Base-by-base conservation (phyloP, 2,329 filamentous ascomycete genomes). In the Colletotrichum gigasporum region DNA sequence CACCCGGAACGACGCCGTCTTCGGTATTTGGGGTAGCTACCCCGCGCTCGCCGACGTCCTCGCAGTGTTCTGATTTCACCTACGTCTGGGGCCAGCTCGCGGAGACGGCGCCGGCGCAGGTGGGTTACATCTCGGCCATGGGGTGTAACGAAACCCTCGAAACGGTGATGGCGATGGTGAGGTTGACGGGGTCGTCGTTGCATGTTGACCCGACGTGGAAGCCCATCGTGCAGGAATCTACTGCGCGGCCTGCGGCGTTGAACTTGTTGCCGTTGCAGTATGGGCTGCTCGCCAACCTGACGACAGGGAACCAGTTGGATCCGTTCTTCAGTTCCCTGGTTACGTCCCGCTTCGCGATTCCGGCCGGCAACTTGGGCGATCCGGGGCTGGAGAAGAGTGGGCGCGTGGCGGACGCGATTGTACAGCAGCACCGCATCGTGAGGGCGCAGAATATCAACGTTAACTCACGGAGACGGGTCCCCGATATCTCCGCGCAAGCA, bases 131-230 rank as follows among this genome's bases (percentile, higher is more conserved):
- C 14, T 73, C 71, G 5, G 75, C 73, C 5, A 58, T 80, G 56
- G 72, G 73, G 18, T 80, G 78, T 67, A 80, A 80, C 68, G 78
- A 79, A 67, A 72, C 74, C 2, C 65, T 76, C 2, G 69, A 78
- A 67, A 73, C 70, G 7, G 68, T 76, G 7, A 67, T 71, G 12
- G 63, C 69, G 2, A 52, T 66, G n/a, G 69, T 71, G 2, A 50
- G 67, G 1, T 66, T 76, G 2, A 66, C 69, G 10, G 73, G 72
- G 1, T 18, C 66, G 1, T 59, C 54, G 4, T 59, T 76, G 30
- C 69, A 57, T 2, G 72, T 80, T 28, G 72, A 76, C 45, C 65
- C 71, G 0, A 59, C 55, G 8, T 59, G 71, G 5, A 72, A 74
- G 2, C 77, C 77, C 1, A 53, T 66, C 3, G 65, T 70, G 6